Evolutionary conservation across 2,329 filamentous ascomycete genomes (phyloP), one percentile per base, ranked within the genome.

Genomic region (Ceratocystis cacaofunesta): DNA sequence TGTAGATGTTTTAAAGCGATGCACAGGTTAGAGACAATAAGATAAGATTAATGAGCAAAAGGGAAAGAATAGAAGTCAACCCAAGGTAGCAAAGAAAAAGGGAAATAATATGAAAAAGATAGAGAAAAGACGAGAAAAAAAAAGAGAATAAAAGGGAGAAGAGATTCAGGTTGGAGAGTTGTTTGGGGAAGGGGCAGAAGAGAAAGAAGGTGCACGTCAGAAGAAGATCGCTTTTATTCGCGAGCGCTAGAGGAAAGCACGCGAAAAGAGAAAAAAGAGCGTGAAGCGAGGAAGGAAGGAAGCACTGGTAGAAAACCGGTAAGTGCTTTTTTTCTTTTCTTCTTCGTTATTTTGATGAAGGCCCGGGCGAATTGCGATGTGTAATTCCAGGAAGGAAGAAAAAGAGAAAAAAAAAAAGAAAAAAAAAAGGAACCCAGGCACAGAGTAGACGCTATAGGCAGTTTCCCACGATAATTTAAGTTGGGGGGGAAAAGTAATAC

Each of bases 1-100:
- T 95, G 74, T 69, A 65, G 71, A 12, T 25, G 28, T 28, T 28
- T 30, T 17, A 17, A 50, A 19, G 2, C 19, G 19, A 50, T 22
- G 48, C 8, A 12, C 12, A 10, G 7, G 22, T 22, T 50, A 57
- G 15, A 28, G 52, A 15, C 10, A 17, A 25, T 28, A 57, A 57
- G 6, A 57, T 5, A 32, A n/a, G 30, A 17, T 30, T 32, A 32
- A 30, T 57, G 30, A 32, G 15, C 25, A 15, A 28, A 25, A n/a
- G 12, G 3, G 5, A 17, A 30, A 17, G 15, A 32, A 57, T 15
- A 17, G 52, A 57, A 28, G 52, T 25, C 52, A 25, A 57, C 30
- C 12, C 15, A 57, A 30, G 25, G 6, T 12, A 12, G 17, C 50
- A 30, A 28, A 10, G 25, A 15, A 30, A 15, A 32, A 17, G 30